Evolutionary conservation across 2,329 filamentous ascomycete species (phyloP).

Genomic region (Clonostachys rosea): DNA sequence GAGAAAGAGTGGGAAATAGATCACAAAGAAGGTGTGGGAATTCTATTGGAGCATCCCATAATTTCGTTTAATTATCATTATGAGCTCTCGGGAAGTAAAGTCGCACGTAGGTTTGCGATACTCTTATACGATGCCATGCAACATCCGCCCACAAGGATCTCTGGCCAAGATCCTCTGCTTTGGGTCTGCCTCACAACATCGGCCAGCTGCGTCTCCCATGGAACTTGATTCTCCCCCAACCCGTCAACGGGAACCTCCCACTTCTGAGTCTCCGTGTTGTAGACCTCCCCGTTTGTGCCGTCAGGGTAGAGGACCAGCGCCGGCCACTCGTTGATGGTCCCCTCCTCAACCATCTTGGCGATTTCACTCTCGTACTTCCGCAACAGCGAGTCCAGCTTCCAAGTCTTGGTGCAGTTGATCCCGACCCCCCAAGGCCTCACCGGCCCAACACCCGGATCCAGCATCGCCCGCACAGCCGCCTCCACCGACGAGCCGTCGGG

Average conservation of each 20-base stretch:
- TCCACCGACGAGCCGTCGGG: conserved; percentile 48
- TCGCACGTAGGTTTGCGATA: conserved; percentile 16
- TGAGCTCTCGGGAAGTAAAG: not conserved
- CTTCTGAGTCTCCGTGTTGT: conserved; percentile 56
- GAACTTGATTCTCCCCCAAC: conserved; percentile 8
- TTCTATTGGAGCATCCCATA: too few species aligned
- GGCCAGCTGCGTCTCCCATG: conserved; percentile 42
- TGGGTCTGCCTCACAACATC: conserved; percentile 29
- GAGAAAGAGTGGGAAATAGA: too few species aligned
- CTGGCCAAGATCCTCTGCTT: conserved; percentile 31
- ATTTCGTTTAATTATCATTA: too few species aligned
- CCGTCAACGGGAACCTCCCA: conserved; percentile 43
- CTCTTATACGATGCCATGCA: conserved; percentile 40
- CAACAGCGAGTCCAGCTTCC: conserved; percentile 53
- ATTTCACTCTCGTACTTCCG: conserved; percentile 47
- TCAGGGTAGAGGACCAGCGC: conserved; percentile 63
- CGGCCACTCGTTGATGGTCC: conserved; percentile 34
- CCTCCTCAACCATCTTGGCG: conserved; percentile 22
- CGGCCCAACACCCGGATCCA: conserved; percentile 13
- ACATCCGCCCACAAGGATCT: conserved; percentile 47
- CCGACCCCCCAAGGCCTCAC: conserved; percentile 55
- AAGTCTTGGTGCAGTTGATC: conserved; percentile 65
- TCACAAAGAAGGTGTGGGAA: too few species aligned
- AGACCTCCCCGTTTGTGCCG: conserved; percentile 63
- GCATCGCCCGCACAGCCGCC: conserved; percentile 27